Base-by-base conservation (phyloP, 148 eudicot genomes). In the Limonium bicolor region DNA sequence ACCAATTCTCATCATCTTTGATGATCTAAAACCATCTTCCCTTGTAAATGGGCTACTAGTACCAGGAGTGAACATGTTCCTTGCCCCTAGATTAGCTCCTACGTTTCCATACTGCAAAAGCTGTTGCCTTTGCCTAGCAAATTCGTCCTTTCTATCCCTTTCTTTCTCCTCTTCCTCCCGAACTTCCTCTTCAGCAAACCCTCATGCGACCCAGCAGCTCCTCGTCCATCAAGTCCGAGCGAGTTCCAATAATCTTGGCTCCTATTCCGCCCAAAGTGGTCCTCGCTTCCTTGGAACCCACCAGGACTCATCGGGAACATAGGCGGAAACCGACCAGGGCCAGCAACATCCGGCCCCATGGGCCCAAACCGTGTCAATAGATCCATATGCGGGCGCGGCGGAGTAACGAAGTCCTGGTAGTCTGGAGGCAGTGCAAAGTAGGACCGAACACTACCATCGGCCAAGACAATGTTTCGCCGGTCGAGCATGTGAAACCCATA, bases 401-500 rank as follows among this genome's bases (percentile, higher is more conserved):
- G 65, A 1, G 59, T 64, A 4, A 50, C 7, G 31, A 71, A 69
- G 51, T 86, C 80, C 15, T 66, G 74, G 45, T 88, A 88, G 58
- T 83, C 92, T 1, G 66, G 81, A 1, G 96, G 94, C 24, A 88
- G 65, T 4, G 96, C 96, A 19, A 79, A 71, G 69, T 88, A 88
- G 2, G 94, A 71, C 13, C 94, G 76, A 14, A 71, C 86, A 38
- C 67, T 71, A 2, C 86, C 83, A 12, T 88, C 94, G 5, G 86
- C 82, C 2, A 82, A 77, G 30, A 56, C 58, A 10, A 80, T 59
- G 0, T 72, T 67, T 20, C 94, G 66, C 15, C 94, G 82, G 3
- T 83, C 96, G 9, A 88, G 86, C 92, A 83, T 74, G 69, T 88
- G 94, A 50, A 88, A 79, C 0, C 86, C 96, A 57, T 88, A 88